Base-by-base conservation (phyloP, 2,329 filamentous ascomycete species). In the Rutstroemia sp. region DNA sequence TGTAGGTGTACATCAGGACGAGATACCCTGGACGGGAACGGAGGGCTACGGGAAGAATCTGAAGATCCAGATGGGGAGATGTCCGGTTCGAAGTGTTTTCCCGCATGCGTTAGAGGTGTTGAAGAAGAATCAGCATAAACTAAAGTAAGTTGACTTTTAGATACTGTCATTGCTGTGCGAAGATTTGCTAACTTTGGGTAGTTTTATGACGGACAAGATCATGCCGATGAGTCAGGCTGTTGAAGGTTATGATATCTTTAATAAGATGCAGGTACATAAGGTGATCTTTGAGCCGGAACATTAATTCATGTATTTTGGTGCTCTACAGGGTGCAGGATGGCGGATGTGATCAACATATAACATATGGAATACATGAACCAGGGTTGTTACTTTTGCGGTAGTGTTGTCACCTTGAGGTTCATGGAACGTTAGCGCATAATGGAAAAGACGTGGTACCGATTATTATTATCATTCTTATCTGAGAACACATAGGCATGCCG, bases 181-280 rank as follows among this genome's bases (percentile, higher is more conserved):
- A 6, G 38, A 27, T 38, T 52, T 52, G 47, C 63, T 71, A 62
- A 67, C 56, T 5, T 39, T 25, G n/a, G 57, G 39, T 63, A 87
- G 86, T 57, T 90, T 90, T 73, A 88, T 90, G 86, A 84, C 85
- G 49, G 84, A 89, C 59, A 83, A 87, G 63, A 79, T 88, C 63
- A 87, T 89, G 83, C 84, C 86, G 2, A 73, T 89, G 42, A 76
- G 76, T 5, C 74, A 85, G 53, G 87, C 86, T 0, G 78, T 81
- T 3, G 78, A 86, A 66, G 87, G 82, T 44, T 90, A 89, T 66
- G 79, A 85, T 8, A 72, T 88, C 25, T 90, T 89, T 67, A 82
- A 89, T 67, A 78, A 84, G 60, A 87, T 86, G 80, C 81, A 85
- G 71, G 85, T 79, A 19, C 85, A 89, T 64, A 89, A 90, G 74